A percentile compares a stretch with the other conserved stretches of the same genome.
Conservation (phyloP, 2,329 filamentous ascomycete genomes). For the Chalara sp. region DNA sequence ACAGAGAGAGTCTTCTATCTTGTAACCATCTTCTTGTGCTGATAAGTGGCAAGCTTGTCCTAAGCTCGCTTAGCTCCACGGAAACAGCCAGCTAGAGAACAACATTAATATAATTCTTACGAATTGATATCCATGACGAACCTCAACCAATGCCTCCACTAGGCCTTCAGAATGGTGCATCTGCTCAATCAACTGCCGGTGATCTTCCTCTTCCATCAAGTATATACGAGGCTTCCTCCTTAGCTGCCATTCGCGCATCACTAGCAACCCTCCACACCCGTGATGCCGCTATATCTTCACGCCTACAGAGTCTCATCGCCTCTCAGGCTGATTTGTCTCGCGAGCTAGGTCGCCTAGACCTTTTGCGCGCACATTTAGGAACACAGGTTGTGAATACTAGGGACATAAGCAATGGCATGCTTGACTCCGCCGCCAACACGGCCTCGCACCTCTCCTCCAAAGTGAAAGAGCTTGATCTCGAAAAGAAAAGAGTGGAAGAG, state of each 20-base stretch:
- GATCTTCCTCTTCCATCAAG: slow-evolving; percentile 8
- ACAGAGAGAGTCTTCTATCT: too few relatives aligned
- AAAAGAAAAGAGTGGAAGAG: slow-evolving; percentile 85
- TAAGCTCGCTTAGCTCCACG: slow-evolving; percentile 15
- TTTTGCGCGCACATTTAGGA: slow-evolving; percentile 81
- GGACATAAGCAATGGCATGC: slow-evolving; percentile 82
- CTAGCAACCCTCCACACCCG: slow-evolving; percentile 69
- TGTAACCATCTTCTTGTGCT: too few relatives aligned
- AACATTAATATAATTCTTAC: background rate
- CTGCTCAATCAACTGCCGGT: slow-evolving; percentile 11
- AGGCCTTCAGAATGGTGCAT: slow-evolving; percentile 27
- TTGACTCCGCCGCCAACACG: slow-evolving; percentile 77
- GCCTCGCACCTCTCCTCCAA: slow-evolving; percentile 79
- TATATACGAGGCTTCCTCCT: slow-evolving; percentile 65
- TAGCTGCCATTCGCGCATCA: slow-evolving; percentile 72
- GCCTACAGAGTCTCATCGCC: slow-evolving; percentile 69
- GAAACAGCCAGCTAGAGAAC: background rate
- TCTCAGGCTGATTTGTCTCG: slow-evolving; percentile 83
- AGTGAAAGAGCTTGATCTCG: slow-evolving; percentile 80
- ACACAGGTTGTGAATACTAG: slow-evolving; percentile 80
- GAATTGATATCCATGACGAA: slow-evolving; percentile 21
- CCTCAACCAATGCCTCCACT: slow-evolving; percentile 27
- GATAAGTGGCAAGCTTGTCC: too few relatives aligned
- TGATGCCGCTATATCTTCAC: slow-evolving; percentile 67
- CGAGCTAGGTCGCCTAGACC: slow-evolving; percentile 79